Percentiles rank a stretch among this genome's conserved stretches.
Conservation (phyloP, 768 basidiomycete genomes). For the Tephrocybe sp. region DNA sequence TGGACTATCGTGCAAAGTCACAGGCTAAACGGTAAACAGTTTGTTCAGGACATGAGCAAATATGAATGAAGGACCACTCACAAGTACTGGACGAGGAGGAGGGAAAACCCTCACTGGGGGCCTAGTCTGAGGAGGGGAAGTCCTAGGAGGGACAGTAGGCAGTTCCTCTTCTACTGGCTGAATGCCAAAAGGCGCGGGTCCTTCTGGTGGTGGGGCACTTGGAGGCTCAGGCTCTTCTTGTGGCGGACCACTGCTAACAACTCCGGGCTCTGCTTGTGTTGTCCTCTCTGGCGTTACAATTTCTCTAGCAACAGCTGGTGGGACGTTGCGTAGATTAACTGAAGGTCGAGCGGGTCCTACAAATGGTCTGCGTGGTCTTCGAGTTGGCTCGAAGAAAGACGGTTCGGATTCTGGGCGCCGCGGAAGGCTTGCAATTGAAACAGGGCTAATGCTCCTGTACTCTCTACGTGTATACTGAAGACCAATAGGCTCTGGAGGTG, state of each 20-base stretch:
- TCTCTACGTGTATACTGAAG: conserved; percentile 45
- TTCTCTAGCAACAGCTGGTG: background rate
- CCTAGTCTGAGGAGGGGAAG: too few species aligned
- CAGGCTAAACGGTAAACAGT: background rate
- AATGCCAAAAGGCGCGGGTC: too few species aligned
- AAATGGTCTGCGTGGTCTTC: background rate
- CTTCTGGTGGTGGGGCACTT: too few species aligned
- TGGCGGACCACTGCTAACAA: too few species aligned
- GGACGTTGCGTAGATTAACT: background rate
- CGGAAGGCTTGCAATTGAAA: conserved; percentile 27
- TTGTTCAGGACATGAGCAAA: conserved; percentile 7
- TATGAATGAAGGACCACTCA: background rate
- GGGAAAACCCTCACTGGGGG: too few species aligned
- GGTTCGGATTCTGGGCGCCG: conserved; percentile 29
- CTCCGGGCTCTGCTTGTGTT: background rate
- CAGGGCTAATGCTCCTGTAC: conserved; percentile 34
- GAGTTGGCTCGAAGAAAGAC: conserved; percentile 7
- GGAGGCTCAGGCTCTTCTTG: too few species aligned
- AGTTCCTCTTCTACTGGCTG: too few species aligned
- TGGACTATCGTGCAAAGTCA: background rate
- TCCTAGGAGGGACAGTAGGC: too few species aligned
- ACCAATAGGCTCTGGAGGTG: conserved; percentile 48
- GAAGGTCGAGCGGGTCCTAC: too few species aligned
- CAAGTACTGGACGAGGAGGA: too few species aligned
- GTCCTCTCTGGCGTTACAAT: too few species aligned